Evolutionary conservation across 2,329 filamentous ascomycete species (phyloP), one percentile per base, ranked within the genome.

Genomic region (Pseudohalonectria lignicola): DNA sequence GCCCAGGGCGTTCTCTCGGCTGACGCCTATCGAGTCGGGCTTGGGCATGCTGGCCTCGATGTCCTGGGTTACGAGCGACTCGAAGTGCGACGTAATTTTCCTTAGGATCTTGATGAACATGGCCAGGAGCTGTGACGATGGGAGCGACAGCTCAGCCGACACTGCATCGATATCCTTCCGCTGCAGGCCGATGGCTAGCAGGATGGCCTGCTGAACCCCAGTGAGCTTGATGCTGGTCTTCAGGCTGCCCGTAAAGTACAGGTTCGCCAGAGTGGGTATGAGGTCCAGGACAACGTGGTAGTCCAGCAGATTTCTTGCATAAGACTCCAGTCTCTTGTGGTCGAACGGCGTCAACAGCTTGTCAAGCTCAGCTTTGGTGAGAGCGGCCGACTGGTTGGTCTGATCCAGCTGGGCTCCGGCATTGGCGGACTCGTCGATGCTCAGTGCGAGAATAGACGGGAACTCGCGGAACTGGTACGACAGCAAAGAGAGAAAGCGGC

Each of bases 31-130:
- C 36, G 57, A 66, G 47, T 74, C 67, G 3, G 69, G 58, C 32
- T 66, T 62, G 4, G 82, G 81, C 49, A 88, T 64, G 34, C 76
- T 68, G 2, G 77, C 74, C 40, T 76, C 79, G 10, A 82, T 79
- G 0, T 85, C 86, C 4, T 76, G 77, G 31, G 86, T 76, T 3
- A 95, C 71, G 1, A 96, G 61, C 4, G 70, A 65, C 23, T 79
- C 75, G 61, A 98, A 92, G 54, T 88, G 76, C 3, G 74, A 69
- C 3, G 83, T 83, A 29, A 94, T 73, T 64, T 96, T 96, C 47
- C 87, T 78, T 42, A 95, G 72, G 43, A 94, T 82, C 68, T 98
- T 98, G 57, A 94, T 86, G 60, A 98, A 96, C 82, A 96, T 94
- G 43, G 90, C 88, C 44, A 98, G 69, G 4, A 95, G 66, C 62